Conservation (phyloP, 345 rosid genomes). For the Ceriops tagal region DNA sequence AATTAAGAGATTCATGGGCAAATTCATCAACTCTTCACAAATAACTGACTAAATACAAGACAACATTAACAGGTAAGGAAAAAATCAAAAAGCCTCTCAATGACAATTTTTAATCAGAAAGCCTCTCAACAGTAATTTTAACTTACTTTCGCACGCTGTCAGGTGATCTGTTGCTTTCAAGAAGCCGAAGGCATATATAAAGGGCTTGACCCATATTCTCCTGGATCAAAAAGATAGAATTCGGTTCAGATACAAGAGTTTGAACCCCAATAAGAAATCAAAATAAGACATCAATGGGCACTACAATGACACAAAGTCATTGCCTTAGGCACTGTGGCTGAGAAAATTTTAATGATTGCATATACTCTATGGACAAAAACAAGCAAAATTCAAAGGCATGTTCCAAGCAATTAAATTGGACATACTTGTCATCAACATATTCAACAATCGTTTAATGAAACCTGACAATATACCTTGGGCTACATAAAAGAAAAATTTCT, state of each 20-base stretch:
- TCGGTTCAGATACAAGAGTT: slow-evolving; percentile 9
- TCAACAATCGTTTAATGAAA: background rate
- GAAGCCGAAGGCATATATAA: slow-evolving; percentile 89
- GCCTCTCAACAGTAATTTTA: slow-evolving; percentile 1
- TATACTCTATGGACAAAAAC: background rate
- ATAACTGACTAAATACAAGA: background rate
- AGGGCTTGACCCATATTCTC: slow-evolving; percentile 87
- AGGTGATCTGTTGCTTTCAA: slow-evolving; percentile 72
- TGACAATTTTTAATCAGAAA: background rate
- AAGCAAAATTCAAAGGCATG: background rate
- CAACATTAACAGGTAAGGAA: background rate
- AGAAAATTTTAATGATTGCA: background rate
- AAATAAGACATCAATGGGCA: background rate
- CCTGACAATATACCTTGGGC: too few relatives aligned
- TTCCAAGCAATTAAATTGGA: background rate
- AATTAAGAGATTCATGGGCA: slow-evolving; percentile 14
- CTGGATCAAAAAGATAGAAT: slow-evolving; percentile 36
- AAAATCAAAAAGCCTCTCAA: background rate
- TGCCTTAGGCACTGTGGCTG: background rate
- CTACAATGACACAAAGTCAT: background rate
- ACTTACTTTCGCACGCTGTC: slow-evolving; percentile 95
- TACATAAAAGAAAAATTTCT: too few relatives aligned
- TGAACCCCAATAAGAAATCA: background rate
- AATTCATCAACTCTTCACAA: slow-evolving; percentile 4
- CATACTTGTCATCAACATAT: background rate